Percentiles rank a stretch among this genome's conserved stretches.
These are phyloP conservation scores for Tilletia walkeri DNA, from an alignment of 1,284 basidiomycete species.

Conservation along the genomic window DNA sequence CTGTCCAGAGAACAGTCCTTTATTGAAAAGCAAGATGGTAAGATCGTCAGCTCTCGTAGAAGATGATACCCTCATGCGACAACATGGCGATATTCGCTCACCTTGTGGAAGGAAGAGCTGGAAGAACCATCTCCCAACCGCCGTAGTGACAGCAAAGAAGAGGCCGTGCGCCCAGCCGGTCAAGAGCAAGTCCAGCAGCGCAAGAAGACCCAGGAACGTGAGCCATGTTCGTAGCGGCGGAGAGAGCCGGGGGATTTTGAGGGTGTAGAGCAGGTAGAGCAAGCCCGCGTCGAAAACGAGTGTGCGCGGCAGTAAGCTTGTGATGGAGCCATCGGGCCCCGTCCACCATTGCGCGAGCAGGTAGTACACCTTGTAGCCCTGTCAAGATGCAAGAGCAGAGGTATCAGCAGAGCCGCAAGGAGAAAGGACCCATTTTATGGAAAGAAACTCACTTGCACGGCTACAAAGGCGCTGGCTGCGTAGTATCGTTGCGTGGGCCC, in stretches of 20 bases:
- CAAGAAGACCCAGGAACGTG: conserved; percentile 29
- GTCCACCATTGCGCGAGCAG: neutral
- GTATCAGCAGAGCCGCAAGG: neutral
- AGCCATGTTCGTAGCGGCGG: conserved; percentile 9
- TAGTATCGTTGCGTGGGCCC: conserved; percentile 63
- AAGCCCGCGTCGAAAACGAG: conserved; percentile 25
- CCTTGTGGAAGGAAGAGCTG: conserved; percentile 32
- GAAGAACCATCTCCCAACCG: conserved; percentile 28
- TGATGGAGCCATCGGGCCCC: conserved; percentile 11
- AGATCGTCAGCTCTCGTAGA: neutral
- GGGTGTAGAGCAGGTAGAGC: conserved; percentile 29
- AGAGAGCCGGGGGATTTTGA: conserved; percentile 1
- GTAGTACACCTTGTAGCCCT: conserved; percentile 14
- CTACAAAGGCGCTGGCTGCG: conserved; percentile 59
- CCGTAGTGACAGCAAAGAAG: conserved; percentile 22
- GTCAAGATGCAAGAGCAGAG: conserved; percentile 4
- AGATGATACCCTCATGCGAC: neutral
- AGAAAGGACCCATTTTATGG: neutral
- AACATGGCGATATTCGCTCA: neutral
- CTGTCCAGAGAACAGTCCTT: conserved; percentile 60
- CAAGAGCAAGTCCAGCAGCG: conserved; percentile 30
- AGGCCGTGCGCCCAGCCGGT: conserved; percentile 28
- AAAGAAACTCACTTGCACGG: conserved; percentile 58
- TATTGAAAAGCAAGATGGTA: conserved; percentile 32
- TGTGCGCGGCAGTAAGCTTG: conserved; percentile 17